These are phyloP conservation scores for Phytomonas sp. DNA, from an alignment of 208 protist species.

Conservation along the genomic window DNA sequence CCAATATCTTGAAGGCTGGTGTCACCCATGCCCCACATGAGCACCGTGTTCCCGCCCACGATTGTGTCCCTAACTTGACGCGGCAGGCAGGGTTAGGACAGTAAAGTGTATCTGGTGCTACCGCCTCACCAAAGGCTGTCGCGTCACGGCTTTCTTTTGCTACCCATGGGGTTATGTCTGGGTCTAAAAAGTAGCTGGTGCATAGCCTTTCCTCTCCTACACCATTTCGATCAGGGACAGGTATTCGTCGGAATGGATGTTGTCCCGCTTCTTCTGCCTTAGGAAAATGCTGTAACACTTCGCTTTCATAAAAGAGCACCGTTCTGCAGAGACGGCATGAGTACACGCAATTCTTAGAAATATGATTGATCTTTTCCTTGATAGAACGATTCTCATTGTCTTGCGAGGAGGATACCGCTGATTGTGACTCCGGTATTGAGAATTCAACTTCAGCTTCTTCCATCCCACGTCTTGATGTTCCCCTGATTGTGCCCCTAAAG, in stretches of 20 bases:
- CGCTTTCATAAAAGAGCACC: conserved; percentile 30
- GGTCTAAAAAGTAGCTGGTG: conserved; percentile 83
- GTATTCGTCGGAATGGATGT: background rate
- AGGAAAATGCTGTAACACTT: conserved; percentile 44
- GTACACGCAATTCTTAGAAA: conserved; percentile 22
- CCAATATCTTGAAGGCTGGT: conserved; percentile 77
- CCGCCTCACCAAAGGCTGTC: conserved; percentile 21
- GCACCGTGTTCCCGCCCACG: conserved; percentile 76
- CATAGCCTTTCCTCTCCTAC: conserved; percentile 19
- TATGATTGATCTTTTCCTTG: background rate
- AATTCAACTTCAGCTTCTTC: background rate
- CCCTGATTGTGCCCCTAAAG: background rate
- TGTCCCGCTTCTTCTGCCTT: background rate
- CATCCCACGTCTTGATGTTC: background rate
- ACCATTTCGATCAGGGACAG: background rate
- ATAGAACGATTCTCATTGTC: background rate
- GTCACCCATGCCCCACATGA: conserved; percentile 80
- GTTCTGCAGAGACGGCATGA: conserved; percentile 52
- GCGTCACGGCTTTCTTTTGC: conserved; percentile 44
- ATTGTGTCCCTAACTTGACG: conserved; percentile 82
- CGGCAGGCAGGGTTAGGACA: conserved; percentile 55
- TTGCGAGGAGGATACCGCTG: background rate
- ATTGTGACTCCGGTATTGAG: background rate
- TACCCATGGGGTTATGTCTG: conserved; percentile 62
- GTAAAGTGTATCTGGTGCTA: conserved; percentile 77